Evolutionary conservation across 495 filamentous ascomycete species (phyloP).

Genomic region (Friedmanniomyces endolithicus): DNA sequence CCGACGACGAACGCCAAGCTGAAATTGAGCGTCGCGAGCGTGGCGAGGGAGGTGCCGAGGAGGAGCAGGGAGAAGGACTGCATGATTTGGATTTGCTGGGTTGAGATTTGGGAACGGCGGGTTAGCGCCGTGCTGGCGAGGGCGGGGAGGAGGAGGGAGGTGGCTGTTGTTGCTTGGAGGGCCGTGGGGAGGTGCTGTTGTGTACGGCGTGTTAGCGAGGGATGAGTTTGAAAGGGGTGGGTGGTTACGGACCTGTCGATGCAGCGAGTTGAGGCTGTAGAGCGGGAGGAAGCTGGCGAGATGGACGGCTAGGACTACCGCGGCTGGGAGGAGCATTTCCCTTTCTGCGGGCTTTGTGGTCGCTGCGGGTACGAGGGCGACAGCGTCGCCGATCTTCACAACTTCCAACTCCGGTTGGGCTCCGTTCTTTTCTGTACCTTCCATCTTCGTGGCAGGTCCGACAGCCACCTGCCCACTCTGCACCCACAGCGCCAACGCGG

Average conservation of each 20-base stretch:
- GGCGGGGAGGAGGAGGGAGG: constrained; percentile 48
- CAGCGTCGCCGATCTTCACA: constrained; percentile 24
- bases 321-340: constrained; percentile 64
- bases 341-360: constrained; percentile 42
- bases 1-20: constrained; percentile 79
- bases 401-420: constrained; percentile 25
- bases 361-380: constrained; percentile 28
- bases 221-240: not conserved
- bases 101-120: constrained; percentile 39
- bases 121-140: constrained; percentile 43
- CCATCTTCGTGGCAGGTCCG: not conserved
- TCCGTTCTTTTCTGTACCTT: constrained; percentile 4
- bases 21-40: constrained; percentile 94
- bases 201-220: not conserved
- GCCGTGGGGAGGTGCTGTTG: constrained; percentile 43
- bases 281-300: constrained; percentile 72
- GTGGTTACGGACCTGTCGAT: constrained; percentile 44
- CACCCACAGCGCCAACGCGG: constrained; percentile 84
- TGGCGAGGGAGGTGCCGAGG: constrained; percentile 79
- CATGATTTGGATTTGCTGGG: constrained; percentile 62
- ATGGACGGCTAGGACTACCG: constrained; percentile 57
- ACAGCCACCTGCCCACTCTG: constrained; percentile 48
- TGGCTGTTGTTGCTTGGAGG: constrained; percentile 45
- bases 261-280: constrained; percentile 70
- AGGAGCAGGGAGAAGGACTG: constrained; percentile 86